Percentiles rank a stretch among this genome's conserved stretches.
These are phyloP conservation scores for Entomortierella parvispora DNA, from an alignment of 192 early-diverging fungal genomes.

Conservation along the genomic window DNA sequence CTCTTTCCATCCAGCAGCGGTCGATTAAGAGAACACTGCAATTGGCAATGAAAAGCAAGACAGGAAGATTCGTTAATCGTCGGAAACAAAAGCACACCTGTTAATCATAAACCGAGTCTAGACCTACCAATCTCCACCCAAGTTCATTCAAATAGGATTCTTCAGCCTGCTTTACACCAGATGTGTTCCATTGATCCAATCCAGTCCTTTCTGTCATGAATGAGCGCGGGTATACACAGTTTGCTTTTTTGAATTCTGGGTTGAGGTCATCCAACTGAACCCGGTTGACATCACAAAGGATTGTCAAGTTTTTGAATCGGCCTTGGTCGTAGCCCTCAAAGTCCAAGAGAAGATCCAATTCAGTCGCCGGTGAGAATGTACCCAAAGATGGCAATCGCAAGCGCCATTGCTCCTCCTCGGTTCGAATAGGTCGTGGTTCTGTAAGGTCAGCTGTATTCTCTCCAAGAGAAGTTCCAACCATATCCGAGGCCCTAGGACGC, in stretches of 20 bases:
- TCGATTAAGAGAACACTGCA: conserved; percentile 57
- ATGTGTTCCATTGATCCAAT: conserved; percentile 36
- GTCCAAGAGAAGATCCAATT: neutral
- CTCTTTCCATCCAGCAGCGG: conserved; percentile 50
- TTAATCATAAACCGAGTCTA: neutral
- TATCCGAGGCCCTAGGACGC: too few species aligned
- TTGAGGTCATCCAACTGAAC: conserved; percentile 54
- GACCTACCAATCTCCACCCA: conserved; percentile 73
- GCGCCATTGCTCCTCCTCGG: neutral
- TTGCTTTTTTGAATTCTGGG: conserved; percentile 58
- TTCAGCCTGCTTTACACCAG: conserved; percentile 57
- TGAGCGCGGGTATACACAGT: conserved; percentile 66
- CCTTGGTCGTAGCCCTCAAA: conserved; percentile 54
- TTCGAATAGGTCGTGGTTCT: too few species aligned
- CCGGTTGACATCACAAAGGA: conserved; percentile 61
- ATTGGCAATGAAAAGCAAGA: neutral
- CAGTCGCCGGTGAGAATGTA: neutral
- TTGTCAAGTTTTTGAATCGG: conserved; percentile 41
- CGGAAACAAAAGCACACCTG: neutral
- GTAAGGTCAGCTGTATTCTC: too few species aligned
- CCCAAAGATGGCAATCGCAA: neutral
- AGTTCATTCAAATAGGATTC: conserved; percentile 61
- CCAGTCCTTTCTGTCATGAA: conserved; percentile 23
- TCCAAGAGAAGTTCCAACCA: too few species aligned
- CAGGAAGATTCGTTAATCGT: neutral